A percentile compares a stretch with the other conserved stretches of the same genome.
Conservation (phyloP, 192 early-diverging fungal species). For the Gryganskiella cystojenkinii region DNA sequence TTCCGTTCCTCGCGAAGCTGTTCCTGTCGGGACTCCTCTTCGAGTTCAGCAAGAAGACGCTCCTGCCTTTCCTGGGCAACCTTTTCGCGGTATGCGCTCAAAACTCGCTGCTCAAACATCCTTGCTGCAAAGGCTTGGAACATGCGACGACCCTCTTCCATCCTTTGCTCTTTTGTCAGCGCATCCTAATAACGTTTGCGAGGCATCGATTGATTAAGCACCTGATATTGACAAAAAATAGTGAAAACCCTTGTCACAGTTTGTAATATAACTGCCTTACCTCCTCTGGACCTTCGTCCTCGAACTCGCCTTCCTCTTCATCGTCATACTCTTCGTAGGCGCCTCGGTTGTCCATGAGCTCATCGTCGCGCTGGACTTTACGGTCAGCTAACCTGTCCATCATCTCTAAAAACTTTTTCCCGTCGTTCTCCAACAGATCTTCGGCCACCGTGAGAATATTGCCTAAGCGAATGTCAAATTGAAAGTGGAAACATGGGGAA, state of each 20-base stretch:
- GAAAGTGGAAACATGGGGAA: not conserved
- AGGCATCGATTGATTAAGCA: too few relatives aligned
- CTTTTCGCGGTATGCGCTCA: slow-evolving; percentile 95
- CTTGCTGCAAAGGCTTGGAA: slow-evolving; percentile 97
- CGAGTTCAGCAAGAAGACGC: slow-evolving; percentile 87
- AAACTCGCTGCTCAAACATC: slow-evolving; percentile 97
- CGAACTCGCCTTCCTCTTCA: slow-evolving; percentile 72
- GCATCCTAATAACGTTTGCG: slow-evolving; percentile 67
- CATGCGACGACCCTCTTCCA: slow-evolving; percentile 93
- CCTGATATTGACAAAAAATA: too few relatives aligned
- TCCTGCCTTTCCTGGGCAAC: slow-evolving; percentile 89
- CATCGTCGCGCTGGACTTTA: slow-evolving; percentile 84
- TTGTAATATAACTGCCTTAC: too few relatives aligned
- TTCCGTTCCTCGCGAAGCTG: slow-evolving; percentile 66
- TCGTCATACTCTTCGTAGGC: slow-evolving; percentile 65
- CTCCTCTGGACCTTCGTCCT: slow-evolving; percentile 68
- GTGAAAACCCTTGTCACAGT: too few relatives aligned
- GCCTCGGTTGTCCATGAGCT: slow-evolving; percentile 59
- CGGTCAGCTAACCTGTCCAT: slow-evolving; percentile 96
- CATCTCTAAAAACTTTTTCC: slow-evolving; percentile 95
- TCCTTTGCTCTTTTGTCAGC: slow-evolving; percentile 86
- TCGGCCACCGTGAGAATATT: slow-evolving; percentile 84
- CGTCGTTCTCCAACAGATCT: slow-evolving; percentile 92
- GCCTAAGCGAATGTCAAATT: slow-evolving; percentile 38
- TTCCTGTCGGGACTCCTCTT: slow-evolving; percentile 82